Evolutionary conservation across 2,329 filamentous ascomycete species (phyloP).

Genomic region (Arthrobotrys pseudoclavata): DNA sequence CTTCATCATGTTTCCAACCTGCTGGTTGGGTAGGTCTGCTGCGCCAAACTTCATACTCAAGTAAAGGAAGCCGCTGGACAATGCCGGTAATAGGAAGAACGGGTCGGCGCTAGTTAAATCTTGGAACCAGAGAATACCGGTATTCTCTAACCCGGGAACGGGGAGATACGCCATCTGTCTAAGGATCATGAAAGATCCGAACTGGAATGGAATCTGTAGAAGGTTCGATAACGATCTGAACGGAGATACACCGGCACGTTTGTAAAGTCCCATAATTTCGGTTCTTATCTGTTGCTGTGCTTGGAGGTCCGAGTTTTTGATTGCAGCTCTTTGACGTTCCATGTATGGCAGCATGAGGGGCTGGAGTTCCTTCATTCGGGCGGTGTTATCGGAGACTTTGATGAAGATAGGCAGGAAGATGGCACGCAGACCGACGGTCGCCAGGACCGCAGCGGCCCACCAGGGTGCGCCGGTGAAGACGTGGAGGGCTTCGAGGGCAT

Average conservation of each 20-base stretch:
- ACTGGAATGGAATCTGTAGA: constrained; percentile 78
- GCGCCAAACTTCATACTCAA: constrained; percentile 25
- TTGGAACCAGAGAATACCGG: constrained; percentile 81
- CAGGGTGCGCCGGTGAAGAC: constrained; percentile 81
- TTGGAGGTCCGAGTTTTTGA: constrained; percentile 67
- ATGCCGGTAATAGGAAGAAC: constrained; percentile 78
- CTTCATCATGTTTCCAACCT: constrained; percentile 15
- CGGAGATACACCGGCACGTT: constrained; percentile 71
- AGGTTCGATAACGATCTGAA: constrained; percentile 72
- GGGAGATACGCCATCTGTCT: constrained; percentile 81
- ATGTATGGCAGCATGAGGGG: constrained; percentile 72
- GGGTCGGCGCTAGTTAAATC: constrained; percentile 85
- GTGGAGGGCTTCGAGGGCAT: constrained; percentile 84
- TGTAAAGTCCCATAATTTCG: constrained; percentile 71
- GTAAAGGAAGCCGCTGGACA: constrained; percentile 71
- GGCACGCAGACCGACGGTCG: constrained; percentile 76
- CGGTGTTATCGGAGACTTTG: constrained; percentile 73
- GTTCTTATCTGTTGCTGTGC: constrained; percentile 68
- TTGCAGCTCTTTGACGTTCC: constrained; percentile 70
- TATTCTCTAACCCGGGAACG: constrained; percentile 80
- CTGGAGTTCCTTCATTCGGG: constrained; percentile 74
- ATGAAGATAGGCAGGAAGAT: constrained; percentile 77
- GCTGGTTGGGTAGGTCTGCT: constrained; percentile 7
- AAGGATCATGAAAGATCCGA: constrained; percentile 83
- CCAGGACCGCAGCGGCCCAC: constrained; percentile 80